phyloP scores from a whole-genome alignment of 179 eudicot genomes.

The Beta lomatogona region DNA sequence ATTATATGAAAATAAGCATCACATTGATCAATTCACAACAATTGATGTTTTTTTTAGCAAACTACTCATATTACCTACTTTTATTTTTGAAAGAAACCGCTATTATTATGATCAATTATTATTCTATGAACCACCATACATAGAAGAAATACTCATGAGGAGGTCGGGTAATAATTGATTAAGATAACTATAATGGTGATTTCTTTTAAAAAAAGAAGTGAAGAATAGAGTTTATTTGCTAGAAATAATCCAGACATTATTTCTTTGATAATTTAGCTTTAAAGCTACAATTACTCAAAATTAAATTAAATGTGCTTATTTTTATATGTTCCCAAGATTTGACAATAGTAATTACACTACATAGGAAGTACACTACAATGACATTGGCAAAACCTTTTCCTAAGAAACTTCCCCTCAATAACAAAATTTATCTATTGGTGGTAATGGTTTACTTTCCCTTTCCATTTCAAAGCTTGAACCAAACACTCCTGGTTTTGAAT shows the following conservation, averaged over 20 bases:
- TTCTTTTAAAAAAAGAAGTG: neutral
- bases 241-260: neutral
- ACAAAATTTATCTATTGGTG: too few species aligned
- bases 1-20: neutral
- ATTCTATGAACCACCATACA: neutral
- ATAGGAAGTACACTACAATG: too few species aligned
- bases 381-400: too few species aligned
- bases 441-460: too few species aligned
- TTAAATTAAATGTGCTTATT: neutral
- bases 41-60: too few species aligned
- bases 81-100: neutral
- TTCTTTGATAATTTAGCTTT: neutral
- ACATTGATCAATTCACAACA: neutral
- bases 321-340: slow-evolving; percentile 2
- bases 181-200: neutral
- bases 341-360: neutral
- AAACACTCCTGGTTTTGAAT: too few species aligned
- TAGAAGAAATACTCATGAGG: too few species aligned
- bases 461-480: too few species aligned
- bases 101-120: neutral
- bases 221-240: neutral
- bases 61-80: too few species aligned
- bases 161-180: too few species aligned
- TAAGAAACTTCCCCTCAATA: too few species aligned
- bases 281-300: neutral